phyloP scores from a whole-genome alignment of 169 alveolate genomes.

The Cryptosporidium andersoni region DNA sequence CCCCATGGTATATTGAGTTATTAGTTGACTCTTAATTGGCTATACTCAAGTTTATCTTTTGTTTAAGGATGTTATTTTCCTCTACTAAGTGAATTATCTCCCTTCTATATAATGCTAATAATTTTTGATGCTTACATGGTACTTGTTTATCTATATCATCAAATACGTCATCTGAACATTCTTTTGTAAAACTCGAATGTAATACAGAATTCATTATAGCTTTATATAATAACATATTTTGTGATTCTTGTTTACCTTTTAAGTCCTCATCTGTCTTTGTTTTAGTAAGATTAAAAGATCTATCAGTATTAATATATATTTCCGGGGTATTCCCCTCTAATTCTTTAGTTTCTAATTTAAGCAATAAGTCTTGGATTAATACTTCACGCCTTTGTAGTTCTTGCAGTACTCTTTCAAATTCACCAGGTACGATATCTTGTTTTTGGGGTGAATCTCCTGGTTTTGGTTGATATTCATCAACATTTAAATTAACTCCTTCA shows the following conservation, averaged over 20 bases:
- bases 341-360: constrained; percentile 39
- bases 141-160: background rate
- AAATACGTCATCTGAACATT: background rate
- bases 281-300: background rate
- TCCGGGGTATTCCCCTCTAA: constrained; percentile 14
- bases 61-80: constrained; percentile 12
- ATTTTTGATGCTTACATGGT: constrained; percentile 12
- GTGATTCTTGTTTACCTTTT: background rate
- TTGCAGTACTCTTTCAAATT: constrained; percentile 52
- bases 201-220: constrained; percentile 17
- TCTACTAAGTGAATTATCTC: constrained; percentile 1
- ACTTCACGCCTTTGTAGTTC: constrained; percentile 68
- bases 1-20: constrained; percentile 49
- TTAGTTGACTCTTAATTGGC: background rate
- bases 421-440: background rate
- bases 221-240: constrained; percentile 16
- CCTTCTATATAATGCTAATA: constrained; percentile 18
- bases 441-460: background rate
- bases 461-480: background rate
- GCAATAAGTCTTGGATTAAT: constrained; percentile 24
- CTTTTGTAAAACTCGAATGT: background rate
- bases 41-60: background rate
- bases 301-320: background rate
- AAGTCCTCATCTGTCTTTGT: constrained; percentile 1
- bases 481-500: background rate